A percentile compares a stretch with the other conserved stretches of the same genome.
Conservation (phyloP, 2,329 filamentous ascomycete genomes). For the Diaporthe citriasiana region DNA sequence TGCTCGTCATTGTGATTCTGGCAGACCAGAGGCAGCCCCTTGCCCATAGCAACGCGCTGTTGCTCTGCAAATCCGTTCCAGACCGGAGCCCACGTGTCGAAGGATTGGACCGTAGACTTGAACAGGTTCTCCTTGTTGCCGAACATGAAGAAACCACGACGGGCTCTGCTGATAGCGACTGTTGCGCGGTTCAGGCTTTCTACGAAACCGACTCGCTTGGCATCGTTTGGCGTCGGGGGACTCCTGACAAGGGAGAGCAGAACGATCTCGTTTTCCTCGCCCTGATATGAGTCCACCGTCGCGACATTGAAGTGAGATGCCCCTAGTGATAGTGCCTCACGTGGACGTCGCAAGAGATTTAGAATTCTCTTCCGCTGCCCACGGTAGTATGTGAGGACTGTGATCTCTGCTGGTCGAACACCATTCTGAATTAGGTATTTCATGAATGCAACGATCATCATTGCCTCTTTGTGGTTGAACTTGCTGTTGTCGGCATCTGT, state of each 20-base stretch:
- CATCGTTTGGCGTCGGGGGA: slow-evolving; percentile 57
- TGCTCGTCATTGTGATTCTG: slow-evolving; percentile 63
- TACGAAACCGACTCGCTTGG: slow-evolving; percentile 78
- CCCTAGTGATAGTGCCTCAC: slow-evolving; percentile 49
- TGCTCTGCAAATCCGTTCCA: slow-evolving; percentile 65
- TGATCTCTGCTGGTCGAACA: slow-evolving; percentile 72
- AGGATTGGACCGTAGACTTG: slow-evolving; percentile 58
- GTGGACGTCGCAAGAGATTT: slow-evolving; percentile 56
- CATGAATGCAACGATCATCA: slow-evolving; percentile 81
- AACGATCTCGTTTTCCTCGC: slow-evolving; percentile 89
- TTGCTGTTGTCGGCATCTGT: slow-evolving; percentile 75
- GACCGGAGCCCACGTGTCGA: slow-evolving; percentile 58
- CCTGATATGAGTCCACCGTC: slow-evolving; percentile 92
- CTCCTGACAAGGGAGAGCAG: slow-evolving; percentile 86
- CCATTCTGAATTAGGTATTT: slow-evolving; percentile 80
- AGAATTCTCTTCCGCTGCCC: slow-evolving; percentile 80
- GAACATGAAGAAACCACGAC: slow-evolving; percentile 86
- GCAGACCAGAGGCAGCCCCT: slow-evolving; percentile 75
- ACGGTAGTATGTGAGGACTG: slow-evolving; percentile 89
- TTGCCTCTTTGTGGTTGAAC: slow-evolving; percentile 78
- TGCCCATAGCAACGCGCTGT: slow-evolving; percentile 48
- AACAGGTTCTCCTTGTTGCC: slow-evolving; percentile 75
- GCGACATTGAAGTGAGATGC: slow-evolving; percentile 69
- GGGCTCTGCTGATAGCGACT: slow-evolving; percentile 77
- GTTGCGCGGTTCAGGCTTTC: slow-evolving; percentile 71